Evolutionary conservation across 2,329 filamentous ascomycete species (phyloP), one percentile per base, ranked within the genome.

Genomic region (Neurospora sp.): DNA sequence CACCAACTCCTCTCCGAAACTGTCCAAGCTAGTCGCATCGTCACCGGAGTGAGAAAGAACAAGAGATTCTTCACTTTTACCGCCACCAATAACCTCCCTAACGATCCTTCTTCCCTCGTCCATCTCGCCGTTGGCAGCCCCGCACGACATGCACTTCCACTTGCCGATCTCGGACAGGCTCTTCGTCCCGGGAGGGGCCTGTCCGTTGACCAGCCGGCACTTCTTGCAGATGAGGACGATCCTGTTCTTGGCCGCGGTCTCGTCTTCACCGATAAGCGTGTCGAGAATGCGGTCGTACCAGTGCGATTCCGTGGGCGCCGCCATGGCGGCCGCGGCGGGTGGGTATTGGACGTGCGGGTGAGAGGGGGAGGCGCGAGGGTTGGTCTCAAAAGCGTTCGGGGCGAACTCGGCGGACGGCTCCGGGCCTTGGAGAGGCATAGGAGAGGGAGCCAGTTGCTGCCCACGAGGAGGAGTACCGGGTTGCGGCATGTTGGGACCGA

Each of bases 271-370:
- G 0, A 99, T 86, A 36, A 99, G 87, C 0, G 97, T 88, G 77
- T 99, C 96, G 70, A 99, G 84, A 68, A 99, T 89, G 70, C 95
- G 89, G 78, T 99, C 96, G 80, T 98, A 99, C 96, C 96, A 99
- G 77, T 91, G 90, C 17, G 89, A 79, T 70, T 84, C 84, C 23
- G 78, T 70, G 13, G 76, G 73, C 28, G 69, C 68, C 15, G 67
- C 66, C 67, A 70, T 69, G 19, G 77, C 70, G 13, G 52, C 15
- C 15, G 52, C 52, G 9, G 77, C 66, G 38, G 76, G 68, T 66
- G 78, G 73, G 68, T 79, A 77, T 72, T 79, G 74, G 9, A 75
- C 73, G 38, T 71, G 72, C 39, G 78, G 69, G 7, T 33, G 71
- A 68, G 67, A 52, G 74, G 39, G 68, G 72, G 68, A 38, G 72